phyloP scores from a whole-genome alignment of 441 rosid species.

The Syzygium syzygioides region DNA sequence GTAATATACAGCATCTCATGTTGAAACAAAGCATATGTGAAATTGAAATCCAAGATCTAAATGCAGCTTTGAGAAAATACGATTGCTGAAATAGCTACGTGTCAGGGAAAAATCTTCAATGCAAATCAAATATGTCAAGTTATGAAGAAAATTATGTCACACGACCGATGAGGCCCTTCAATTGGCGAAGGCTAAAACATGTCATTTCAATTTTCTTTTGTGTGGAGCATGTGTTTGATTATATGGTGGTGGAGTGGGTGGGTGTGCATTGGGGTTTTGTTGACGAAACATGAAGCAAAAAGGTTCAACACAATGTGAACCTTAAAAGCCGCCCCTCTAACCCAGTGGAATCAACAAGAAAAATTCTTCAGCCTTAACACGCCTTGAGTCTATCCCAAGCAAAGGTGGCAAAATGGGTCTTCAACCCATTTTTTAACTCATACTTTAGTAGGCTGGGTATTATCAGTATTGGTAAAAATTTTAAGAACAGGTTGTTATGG shows the following conservation, averaged over 20 bases:
- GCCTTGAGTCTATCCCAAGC: neutral
- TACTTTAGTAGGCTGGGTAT: neutral
- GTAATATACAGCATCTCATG: neutral
- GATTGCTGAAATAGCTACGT: neutral
- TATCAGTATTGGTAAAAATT: neutral
- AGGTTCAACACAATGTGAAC: neutral
- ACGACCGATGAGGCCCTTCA: neutral
- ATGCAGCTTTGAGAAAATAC: neutral
- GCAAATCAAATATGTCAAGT: neutral
- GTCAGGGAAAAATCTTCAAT: neutral
- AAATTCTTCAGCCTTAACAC: neutral
- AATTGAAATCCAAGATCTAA: neutral
- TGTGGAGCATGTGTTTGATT: neutral
- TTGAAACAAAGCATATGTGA: neutral
- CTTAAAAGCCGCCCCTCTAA: neutral
- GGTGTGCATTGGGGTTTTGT: neutral
- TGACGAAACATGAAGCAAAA: neutral
- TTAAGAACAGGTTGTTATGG: neutral
- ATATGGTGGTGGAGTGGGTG: neutral
- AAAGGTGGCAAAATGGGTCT: neutral
- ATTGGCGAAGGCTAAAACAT: neutral
- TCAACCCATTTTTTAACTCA: neutral
- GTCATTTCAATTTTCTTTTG: neutral
- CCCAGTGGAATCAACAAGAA: neutral
- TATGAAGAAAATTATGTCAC: neutral